Conservation (phyloP, 2,329 filamentous ascomycete genomes). For the Teratosphaeria zuluensis region DNA sequence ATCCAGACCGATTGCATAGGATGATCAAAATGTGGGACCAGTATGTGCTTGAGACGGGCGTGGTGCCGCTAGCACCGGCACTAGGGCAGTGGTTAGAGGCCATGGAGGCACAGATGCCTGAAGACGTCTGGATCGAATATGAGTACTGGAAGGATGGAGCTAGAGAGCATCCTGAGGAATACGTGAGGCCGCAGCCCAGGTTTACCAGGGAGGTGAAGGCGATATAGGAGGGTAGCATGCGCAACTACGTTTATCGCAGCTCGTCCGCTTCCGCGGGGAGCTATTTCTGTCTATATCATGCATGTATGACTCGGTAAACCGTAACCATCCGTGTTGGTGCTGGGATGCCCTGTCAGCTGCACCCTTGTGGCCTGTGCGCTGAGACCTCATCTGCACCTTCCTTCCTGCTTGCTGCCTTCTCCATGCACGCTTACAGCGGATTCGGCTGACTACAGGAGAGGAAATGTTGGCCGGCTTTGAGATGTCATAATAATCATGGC, state of each 20-base stretch:
- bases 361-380: too few relatives aligned
- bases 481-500: too few relatives aligned
- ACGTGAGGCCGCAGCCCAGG: conserved; percentile 22
- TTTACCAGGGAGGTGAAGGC: conserved; percentile 19
- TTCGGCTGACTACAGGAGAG: too few relatives aligned
- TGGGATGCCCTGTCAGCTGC: too few relatives aligned
- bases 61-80: conserved; percentile 50
- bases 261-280: conserved; percentile 1
- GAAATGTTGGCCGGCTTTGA: too few relatives aligned
- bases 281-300: neutral
- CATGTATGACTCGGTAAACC: too few relatives aligned
- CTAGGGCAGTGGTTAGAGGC: conserved; percentile 50
- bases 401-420: too few relatives aligned
- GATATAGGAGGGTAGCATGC: conserved; percentile 5
- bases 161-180: conserved; percentile 29
- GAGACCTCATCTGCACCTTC: too few relatives aligned
- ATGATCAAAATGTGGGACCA: conserved; percentile 48
- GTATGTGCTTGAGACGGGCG: conserved; percentile 50
- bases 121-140: conserved; percentile 57
- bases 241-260: neutral
- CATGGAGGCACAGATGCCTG: conserved; percentile 55
- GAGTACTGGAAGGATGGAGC: conserved; percentile 53
- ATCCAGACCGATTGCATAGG: conserved; percentile 36
- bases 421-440: too few relatives aligned
- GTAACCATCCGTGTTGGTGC: too few relatives aligned